Base-by-base conservation (phyloP, 441 rosid species). In the Erodium trifolium region DNA sequence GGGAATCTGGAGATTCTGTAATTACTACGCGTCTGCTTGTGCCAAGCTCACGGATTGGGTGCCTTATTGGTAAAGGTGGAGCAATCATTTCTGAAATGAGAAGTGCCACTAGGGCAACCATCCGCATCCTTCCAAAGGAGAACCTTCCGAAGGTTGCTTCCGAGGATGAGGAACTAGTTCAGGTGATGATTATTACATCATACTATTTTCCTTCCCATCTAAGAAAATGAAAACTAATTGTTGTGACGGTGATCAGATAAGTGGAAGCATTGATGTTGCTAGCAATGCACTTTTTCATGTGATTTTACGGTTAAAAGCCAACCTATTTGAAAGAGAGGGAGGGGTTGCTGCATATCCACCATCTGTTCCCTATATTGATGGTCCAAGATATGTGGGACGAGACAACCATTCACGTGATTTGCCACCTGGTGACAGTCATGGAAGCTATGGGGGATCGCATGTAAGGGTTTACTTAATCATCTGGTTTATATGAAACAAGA, bases 51-150 rank as follows among this genome's bases (percentile, higher is more conserved):
- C 83, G 90, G 72, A 94, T 94, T 83, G 98, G 98, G 68, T 94
- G 99, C 80, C 88, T 94, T 67, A 87, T 94, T 75, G 99, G 99
- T 68, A 92, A 92, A 83, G 96, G 95, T 65, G 99, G 99, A 69
- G 79, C 88, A 67, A 92, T 92, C 70, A 87, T 92, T 65, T 82
- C 88, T 74, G 99, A 94, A 82, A 90, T 94, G 90, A 84, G 99
- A 80, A 84, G 85, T 73, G 65, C 80, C 55, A 90, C 98, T 4
- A 94, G 85, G 82, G 99, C 99, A 47, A 90, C 83, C 71, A 94
- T 94, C 70, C 93, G 98, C 63, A 86, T 94, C 23, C 90, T 92
- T 51, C 86, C 94, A 13, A 94, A 92, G 79, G 98, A 90, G 29
- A 79, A 78, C 73, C 91, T 94, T 80, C 99, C 99, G 18, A 90